These are phyloP conservation scores for Climacium dendroides DNA, from an alignment of 225 moss, liverwort and hornwort species.

Conservation along the genomic window DNA sequence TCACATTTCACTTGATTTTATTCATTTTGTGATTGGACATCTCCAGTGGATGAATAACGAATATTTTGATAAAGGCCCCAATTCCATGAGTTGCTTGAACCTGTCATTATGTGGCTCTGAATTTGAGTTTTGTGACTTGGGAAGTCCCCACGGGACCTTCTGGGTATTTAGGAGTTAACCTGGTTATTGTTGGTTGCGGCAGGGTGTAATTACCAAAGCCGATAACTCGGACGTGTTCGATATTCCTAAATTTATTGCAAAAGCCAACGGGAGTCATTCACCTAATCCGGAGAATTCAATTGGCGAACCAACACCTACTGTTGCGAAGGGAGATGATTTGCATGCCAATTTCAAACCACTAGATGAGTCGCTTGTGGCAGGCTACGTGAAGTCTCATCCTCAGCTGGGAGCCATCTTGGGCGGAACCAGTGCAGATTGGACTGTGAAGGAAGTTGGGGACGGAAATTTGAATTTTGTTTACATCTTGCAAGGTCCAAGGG, in stretches of 20 bases:
- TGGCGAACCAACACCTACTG: neutral
- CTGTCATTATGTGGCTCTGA: neutral
- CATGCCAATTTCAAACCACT: conserved; percentile 27
- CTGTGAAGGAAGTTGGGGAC: conserved; percentile 81
- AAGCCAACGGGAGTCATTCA: neutral
- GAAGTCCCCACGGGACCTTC: neutral
- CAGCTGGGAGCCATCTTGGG: conserved; percentile 45
- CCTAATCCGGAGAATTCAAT: neutral
- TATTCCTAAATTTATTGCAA: conserved; percentile 31
- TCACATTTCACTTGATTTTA: neutral
- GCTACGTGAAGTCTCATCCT: conserved; percentile 44
- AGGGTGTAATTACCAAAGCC: conserved; percentile 62
- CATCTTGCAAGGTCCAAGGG: conserved; percentile 55
- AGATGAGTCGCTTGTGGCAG: conserved; percentile 46
- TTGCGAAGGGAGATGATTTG: neutral
- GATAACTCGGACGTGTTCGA: conserved; percentile 42
- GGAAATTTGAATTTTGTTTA: conserved; percentile 90
- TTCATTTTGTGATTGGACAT: neutral
- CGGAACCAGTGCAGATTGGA: conserved; percentile 54
- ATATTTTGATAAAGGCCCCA: neutral
- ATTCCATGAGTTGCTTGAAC: neutral
- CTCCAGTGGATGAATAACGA: neutral
- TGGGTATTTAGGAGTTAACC: neutral
- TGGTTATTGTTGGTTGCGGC: neutral
- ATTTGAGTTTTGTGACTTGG: neutral